These are phyloP conservation scores for Lodderomyces orthopsilosis DNA, from an alignment of 1,139 yeast genomes.

Conservation along the genomic window DNA sequence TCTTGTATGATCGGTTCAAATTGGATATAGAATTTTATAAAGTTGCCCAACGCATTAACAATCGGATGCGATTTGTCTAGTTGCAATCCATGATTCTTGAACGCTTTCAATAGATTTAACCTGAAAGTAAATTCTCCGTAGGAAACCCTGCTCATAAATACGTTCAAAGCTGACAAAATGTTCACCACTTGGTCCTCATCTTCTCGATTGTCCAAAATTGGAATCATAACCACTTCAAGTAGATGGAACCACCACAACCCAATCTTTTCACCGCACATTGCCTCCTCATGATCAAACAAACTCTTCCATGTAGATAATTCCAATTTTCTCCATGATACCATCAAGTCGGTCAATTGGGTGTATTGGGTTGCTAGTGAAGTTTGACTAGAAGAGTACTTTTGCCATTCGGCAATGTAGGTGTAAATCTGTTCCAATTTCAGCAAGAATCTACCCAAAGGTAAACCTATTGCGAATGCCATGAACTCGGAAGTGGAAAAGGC, in stretches of 20 bases:
- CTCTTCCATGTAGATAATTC: constrained; percentile 87
- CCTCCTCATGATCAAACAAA: constrained; percentile 68
- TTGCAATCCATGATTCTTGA: constrained; percentile 47
- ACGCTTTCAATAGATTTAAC: constrained; percentile 58
- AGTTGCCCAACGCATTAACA: constrained; percentile 54
- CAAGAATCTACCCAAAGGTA: constrained; percentile 75
- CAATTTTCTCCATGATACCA: constrained; percentile 86
- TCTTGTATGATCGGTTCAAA: constrained; percentile 51
- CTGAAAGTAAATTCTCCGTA: constrained; percentile 70
- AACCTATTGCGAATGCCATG: constrained; percentile 54
- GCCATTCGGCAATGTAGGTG: constrained; percentile 86
- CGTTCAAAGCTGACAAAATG: constrained; percentile 66
- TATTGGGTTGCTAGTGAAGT: constrained; percentile 61
- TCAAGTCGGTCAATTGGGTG: constrained; percentile 59
- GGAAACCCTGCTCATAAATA: constrained; percentile 73
- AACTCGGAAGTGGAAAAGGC: constrained; percentile 67
- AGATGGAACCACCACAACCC: constrained; percentile 93
- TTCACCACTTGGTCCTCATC: constrained; percentile 30
- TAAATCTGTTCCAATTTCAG: constrained; percentile 86
- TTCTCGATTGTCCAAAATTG: constrained; percentile 24
- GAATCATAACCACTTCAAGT: constrained; percentile 69
- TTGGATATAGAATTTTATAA: constrained; percentile 64
- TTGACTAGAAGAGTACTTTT: constrained; percentile 80
- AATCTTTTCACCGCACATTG: constrained; percentile 43
- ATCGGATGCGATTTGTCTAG: constrained; percentile 20